Evolutionary conservation across 768 basidiomycete genomes (phyloP), one percentile per base, ranked within the genome.

Genomic region (Cantharellus cinnabarinus): DNA sequence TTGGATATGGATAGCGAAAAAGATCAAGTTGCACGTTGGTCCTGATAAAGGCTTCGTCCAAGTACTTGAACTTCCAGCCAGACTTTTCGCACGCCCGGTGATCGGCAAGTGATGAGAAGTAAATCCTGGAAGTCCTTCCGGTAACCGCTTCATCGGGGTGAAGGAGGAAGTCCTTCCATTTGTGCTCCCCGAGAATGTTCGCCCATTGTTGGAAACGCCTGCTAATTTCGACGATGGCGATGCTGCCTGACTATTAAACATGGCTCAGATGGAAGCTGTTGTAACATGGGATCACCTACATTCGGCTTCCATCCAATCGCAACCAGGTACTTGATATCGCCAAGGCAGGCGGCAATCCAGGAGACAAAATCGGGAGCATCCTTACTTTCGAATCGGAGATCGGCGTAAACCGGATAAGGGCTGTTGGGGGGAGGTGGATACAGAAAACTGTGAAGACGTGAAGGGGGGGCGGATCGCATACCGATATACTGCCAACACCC

Each of bases 131-230:
- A 2, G 50, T 35, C 34, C 37, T 41, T 10, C 55, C 37, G 10
- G 39, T 53, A 2, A 5, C 3, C 37, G 41, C 41, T 7, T 7
- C 42, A 38, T 20, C 41, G 38, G 41, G 5, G 58, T 42, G 15
- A 3, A 40, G 39, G 35, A 62, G 57, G 14, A 41, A 38, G 15
- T 62, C 55, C 15, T 35, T 38, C 62, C 62, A 62, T 7, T 38
- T 7, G 40, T 62, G 62, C 44, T 35, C 61, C 5, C 62, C 62
- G 20, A 62, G 61, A 15, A 62, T 38, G 5, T 41, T 10, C 20
- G 41, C 35, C 39, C 40, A 60, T 3, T 53, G 29, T 40, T 39
- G 2, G 35, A 50, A 50, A 35, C 41, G 35, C 4, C 41, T 38
- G 41, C 5, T 37, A 42, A 61, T 37, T 35, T 61, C 60, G 5